These are phyloP conservation scores for Syzygium aromaticum DNA, from an alignment of 345 rosid genomes.

Conservation along the genomic window DNA sequence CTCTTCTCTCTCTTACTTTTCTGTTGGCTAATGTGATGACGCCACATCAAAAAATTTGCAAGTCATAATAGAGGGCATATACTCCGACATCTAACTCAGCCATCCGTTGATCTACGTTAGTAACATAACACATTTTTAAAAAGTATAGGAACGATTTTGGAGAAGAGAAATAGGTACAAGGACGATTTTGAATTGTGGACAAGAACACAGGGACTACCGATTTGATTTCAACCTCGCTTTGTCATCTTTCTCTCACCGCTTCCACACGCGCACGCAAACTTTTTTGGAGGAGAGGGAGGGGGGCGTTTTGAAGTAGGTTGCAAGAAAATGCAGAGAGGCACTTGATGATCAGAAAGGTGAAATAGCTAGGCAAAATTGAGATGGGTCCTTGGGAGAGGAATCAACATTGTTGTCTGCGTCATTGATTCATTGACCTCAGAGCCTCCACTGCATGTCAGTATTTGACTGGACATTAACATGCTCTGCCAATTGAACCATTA, in stretches of 20 bases:
- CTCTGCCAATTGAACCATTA: neutral
- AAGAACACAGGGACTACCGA: neutral
- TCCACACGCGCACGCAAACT: neutral
- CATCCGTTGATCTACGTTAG: neutral
- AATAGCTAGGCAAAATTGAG: neutral
- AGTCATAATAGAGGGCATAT: neutral
- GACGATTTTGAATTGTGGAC: neutral
- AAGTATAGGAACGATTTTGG: neutral
- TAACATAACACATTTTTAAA: neutral
- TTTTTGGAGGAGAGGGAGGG: neutral
- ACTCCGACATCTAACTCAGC: neutral
- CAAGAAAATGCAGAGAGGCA: neutral
- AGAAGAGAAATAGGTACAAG: neutral
- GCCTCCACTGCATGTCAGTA: neutral
- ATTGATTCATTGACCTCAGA: neutral
- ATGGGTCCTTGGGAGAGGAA: neutral
- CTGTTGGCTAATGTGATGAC: neutral
- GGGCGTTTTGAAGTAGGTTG: neutral
- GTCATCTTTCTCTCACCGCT: neutral
- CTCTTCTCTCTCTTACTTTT: neutral
- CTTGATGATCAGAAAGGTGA: neutral
- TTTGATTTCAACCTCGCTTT: neutral
- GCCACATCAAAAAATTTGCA: neutral
- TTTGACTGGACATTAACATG: neutral
- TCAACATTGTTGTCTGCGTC: neutral